Percentiles rank a stretch among this genome's conserved stretches.
Conservation (phyloP, 2,329 filamentous ascomycete species). For the Epichloe glyceriae region DNA sequence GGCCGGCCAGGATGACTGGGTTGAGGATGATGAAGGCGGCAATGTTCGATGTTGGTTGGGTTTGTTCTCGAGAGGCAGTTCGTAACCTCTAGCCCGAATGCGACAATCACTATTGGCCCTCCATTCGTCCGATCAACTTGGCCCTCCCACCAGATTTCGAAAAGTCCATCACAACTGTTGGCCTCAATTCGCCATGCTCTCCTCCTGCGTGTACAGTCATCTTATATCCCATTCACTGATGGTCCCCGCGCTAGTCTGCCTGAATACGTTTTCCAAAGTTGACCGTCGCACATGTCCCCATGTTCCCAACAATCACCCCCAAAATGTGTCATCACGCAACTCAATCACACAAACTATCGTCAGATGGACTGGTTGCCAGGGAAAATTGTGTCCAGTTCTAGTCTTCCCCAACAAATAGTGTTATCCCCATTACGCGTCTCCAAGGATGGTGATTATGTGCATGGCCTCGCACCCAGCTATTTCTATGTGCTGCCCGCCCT, state of each 20-base stretch:
- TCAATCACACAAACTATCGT: background rate
- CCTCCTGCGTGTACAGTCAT: background rate
- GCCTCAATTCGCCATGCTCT: background rate
- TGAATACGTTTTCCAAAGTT: background rate
- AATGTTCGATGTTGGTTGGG: constrained; percentile 57
- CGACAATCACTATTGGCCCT: too few species aligned
- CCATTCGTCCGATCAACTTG: too few species aligned
- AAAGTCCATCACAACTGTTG: too few species aligned
- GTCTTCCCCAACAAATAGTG: background rate
- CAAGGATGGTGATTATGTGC: background rate
- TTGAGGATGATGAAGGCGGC: constrained; percentile 32
- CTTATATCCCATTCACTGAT: background rate
- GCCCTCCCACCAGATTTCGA: too few species aligned
- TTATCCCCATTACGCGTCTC: background rate
- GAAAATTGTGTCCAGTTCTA: background rate
- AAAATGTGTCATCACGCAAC: background rate
- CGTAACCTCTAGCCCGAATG: constrained; percentile 4
- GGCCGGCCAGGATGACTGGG: constrained; percentile 63
- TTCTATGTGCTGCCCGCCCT: background rate
- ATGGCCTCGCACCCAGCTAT: background rate
- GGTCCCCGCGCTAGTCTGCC: background rate
- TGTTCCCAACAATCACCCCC: background rate
- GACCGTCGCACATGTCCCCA: background rate
- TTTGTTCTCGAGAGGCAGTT: constrained; percentile 30
- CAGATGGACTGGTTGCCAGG: background rate